Evolutionary conservation across 2,329 filamentous ascomycete species (phyloP), one percentile per base, ranked within the genome.

Genomic region (Triangularia verruculosa): DNA sequence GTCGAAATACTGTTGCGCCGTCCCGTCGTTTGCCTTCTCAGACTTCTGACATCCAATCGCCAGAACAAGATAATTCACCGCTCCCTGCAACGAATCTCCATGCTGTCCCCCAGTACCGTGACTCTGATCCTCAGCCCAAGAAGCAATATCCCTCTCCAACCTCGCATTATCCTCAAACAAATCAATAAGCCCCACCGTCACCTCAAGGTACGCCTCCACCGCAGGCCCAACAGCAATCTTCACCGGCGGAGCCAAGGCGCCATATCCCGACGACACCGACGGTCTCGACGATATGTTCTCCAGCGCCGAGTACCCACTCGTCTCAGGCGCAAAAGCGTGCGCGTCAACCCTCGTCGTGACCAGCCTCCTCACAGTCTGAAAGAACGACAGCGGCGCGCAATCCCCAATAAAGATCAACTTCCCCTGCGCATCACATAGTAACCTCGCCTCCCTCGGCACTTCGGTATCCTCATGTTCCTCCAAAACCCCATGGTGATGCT

Each of bases 401-500:
- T 85, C 83, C 4, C 83, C 83, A 24, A 85, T 82, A 69, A 85
- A 85, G 28, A 83, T 81, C 22, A 84, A 70, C 67, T 83, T 83
- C 0, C 83, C 83, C 62, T 83, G 80, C 0, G 80, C 77, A 65
- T 85, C 83, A 51, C 79, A 79, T 0, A 85, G 73, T 4, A 85
- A 73, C 2, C 82, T 75, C 2, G 82, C 83, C 63, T 85, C 83
- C 1, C 82, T 76, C 1, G 82, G 83, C 3, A 85, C 83, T 22
- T 84, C 82, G 0, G 82, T 82, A 64, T 84, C 82, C 39, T 84
- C 82, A 27, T 73, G 72, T 52, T 74, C 69, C 57, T 66, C 61
- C 51, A 61, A 51, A 15, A 53, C 56, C 3, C 17, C 24, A 25
- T 22, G 47, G 17, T 52, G 47, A 9, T 52, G 47, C 9, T 27